A percentile compares a stretch with the other conserved stretches of the same genome.
Evolutionary conservation across 2,329 filamentous ascomycete species (phyloP).

Genomic region (Cladosporium sphaerospermum): DNA sequence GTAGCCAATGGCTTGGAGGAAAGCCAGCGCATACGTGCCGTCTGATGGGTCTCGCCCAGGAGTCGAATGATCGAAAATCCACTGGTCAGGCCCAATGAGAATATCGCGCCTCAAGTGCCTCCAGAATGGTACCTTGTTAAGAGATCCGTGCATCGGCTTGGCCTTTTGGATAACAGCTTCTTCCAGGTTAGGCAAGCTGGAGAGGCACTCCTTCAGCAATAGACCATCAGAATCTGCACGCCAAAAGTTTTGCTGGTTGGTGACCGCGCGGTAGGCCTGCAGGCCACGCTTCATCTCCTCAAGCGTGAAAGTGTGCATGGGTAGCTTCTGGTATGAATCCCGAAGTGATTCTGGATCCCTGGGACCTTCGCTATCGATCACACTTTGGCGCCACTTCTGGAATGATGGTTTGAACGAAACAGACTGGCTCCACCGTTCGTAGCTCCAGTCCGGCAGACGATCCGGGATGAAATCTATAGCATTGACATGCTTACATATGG

Average conservation of each 20-base stretch:
- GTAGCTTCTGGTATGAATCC: slow-evolving; percentile 1
- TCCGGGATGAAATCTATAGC: slow-evolving; percentile 24
- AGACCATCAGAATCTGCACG: slow-evolving; percentile 11
- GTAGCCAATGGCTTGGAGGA: neutral
- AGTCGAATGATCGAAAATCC: neutral
- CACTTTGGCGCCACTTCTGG: too few relatives aligned
- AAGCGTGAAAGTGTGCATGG: slow-evolving; percentile 15
- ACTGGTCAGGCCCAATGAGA: neutral
- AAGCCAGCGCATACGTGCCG: neutral
- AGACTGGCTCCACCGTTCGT: neutral
- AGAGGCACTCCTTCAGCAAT: slow-evolving; percentile 16
- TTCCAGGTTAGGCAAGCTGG: slow-evolving; percentile 18
- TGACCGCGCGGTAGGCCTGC: slow-evolving; percentile 4
- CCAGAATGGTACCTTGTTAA: neutral
- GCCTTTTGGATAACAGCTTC: slow-evolving; percentile 14
- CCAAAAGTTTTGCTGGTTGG: slow-evolving; percentile 14
- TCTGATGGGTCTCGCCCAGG: neutral
- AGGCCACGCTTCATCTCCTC: slow-evolving; percentile 15
- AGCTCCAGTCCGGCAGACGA: slow-evolving; percentile 19
- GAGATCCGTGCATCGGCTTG: slow-evolving; percentile 11
- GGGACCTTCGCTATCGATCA: neutral
- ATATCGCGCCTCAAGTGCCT: neutral
- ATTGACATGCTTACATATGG: slow-evolving; percentile 22
- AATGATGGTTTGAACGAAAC: too few relatives aligned
- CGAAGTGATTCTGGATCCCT: neutral